Evolutionary conservation across 371 early-diverging fungal species (phyloP).

Genomic region (Mitosporidium daphniae): DNA sequence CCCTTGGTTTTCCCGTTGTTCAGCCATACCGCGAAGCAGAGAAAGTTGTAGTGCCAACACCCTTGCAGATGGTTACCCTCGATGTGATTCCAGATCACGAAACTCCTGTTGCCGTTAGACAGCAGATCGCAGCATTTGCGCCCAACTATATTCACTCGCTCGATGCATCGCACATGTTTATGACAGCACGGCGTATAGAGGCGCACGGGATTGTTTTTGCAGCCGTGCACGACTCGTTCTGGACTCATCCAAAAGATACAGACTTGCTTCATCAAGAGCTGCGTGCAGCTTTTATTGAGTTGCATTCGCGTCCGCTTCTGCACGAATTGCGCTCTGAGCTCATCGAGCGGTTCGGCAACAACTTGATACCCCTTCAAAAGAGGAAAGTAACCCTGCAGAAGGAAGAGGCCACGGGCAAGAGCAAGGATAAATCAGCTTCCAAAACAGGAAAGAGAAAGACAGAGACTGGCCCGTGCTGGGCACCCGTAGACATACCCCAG

Average conservation of each 20-base stretch:
- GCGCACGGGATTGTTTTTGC: slow-evolving; percentile 39
- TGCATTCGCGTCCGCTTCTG: slow-evolving; percentile 40
- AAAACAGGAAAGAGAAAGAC: too few species aligned
- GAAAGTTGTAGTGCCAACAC: slow-evolving; percentile 14
- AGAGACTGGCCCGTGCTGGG: too few species aligned
- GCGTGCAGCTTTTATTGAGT: slow-evolving; percentile 45
- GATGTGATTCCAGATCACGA: slow-evolving; percentile 21
- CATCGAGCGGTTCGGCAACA: slow-evolving; percentile 26
- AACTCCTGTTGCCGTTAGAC: slow-evolving; percentile 41
- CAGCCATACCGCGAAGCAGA: slow-evolving; percentile 57
- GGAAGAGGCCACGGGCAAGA: too few species aligned
- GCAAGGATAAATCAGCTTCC: too few species aligned
- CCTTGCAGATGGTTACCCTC: slow-evolving; percentile 32
- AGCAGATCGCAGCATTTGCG: slow-evolving; percentile 78
- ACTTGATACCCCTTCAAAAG: too few species aligned
- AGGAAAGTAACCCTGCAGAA: too few species aligned
- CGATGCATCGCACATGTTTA: slow-evolving; percentile 82
- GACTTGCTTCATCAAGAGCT: slow-evolving; percentile 40
- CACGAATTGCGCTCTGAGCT: slow-evolving; percentile 39
- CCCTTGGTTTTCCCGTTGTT: slow-evolving; percentile 58
- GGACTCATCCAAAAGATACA: slow-evolving; percentile 77
- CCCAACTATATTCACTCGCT: slow-evolving; percentile 89
- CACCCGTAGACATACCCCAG: too few species aligned
- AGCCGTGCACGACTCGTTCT: slow-evolving; percentile 81
- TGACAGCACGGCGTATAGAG: slow-evolving; percentile 44